phyloP scores from a whole-genome alignment of 768 basidiomycete species.

The Cystofilobasidium macerans region DNA sequence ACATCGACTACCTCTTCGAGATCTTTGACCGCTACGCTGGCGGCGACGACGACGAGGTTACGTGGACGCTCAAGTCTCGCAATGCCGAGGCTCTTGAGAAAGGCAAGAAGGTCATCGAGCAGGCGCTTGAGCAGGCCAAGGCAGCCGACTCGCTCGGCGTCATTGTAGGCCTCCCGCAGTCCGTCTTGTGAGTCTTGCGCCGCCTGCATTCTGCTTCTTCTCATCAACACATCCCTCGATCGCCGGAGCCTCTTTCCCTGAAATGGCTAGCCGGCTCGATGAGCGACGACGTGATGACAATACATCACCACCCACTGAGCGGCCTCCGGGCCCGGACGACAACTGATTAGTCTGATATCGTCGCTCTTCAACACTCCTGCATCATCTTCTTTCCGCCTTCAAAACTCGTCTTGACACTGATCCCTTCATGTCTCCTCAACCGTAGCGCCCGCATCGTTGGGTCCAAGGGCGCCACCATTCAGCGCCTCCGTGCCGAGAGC shows the following conservation, averaged over 20 bases:
- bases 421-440: neutral
- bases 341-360: neutral
- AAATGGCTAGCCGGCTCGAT: neutral
- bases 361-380: neutral
- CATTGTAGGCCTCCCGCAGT: constrained; percentile 44
- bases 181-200: constrained; percentile 49
- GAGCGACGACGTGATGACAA: neutral
- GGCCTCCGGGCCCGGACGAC: neutral
- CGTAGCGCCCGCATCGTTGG: constrained; percentile 66
- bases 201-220: neutral
- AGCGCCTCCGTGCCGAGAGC: constrained; percentile 74
- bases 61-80: constrained; percentile 72
- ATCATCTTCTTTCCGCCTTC: neutral
- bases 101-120: constrained; percentile 52
- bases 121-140: constrained; percentile 61
- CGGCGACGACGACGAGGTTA: constrained; percentile 68
- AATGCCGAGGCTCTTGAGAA: constrained; percentile 67
- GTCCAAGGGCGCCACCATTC: constrained; percentile 72
- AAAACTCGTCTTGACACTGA: neutral
- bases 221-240: neutral
- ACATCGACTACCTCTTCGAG: constrained; percentile 55
- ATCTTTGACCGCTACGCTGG: constrained; percentile 66
- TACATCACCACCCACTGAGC: neutral
- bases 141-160: constrained; percentile 53
- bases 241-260: neutral